These are phyloP conservation scores for Raffaelea albimanens DNA, from an alignment of 2,329 filamentous ascomycete species.

Conservation along the genomic window DNA sequence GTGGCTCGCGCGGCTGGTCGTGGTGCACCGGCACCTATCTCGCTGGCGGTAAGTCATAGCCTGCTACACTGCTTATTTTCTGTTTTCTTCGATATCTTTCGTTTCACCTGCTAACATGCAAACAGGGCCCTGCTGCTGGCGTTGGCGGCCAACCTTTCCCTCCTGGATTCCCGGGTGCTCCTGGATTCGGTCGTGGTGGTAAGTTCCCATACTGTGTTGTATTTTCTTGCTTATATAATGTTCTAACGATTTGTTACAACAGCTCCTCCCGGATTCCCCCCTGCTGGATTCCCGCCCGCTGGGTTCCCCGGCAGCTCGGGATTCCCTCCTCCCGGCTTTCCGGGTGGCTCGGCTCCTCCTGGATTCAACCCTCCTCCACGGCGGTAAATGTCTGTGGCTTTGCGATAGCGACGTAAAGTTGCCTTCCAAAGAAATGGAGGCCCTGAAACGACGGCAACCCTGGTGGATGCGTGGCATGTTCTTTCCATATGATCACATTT, in stretches of 20 bases:
- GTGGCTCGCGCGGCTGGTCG: conserved; percentile 86
- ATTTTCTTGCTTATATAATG: too few relatives aligned
- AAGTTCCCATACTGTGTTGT: conserved; percentile 22
- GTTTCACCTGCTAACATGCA: background rate
- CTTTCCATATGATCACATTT: too few relatives aligned
- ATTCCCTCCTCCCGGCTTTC: conserved; percentile 25
- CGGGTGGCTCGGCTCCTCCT: conserved; percentile 47
- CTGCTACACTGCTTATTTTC: background rate
- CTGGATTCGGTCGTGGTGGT: conserved; percentile 45
- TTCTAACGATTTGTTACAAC: conserved; percentile 22
- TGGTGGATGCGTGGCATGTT: too few relatives aligned
- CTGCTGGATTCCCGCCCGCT: conserved; percentile 18
- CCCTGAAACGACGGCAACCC: too few relatives aligned
- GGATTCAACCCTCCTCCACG: conserved; percentile 69
- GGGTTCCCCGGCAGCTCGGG: conserved; percentile 28
- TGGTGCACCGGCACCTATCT: conserved; percentile 61
- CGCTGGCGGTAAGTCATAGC: conserved; percentile 57
- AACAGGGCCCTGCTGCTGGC: conserved; percentile 69
- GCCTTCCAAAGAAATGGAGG: conserved; percentile 8
- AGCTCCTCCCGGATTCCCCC: conserved; percentile 27
- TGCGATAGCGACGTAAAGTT: background rate
- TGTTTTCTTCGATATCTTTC: background rate
- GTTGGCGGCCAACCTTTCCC: conserved; percentile 63
- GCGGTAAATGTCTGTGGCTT: conserved; percentile 28
- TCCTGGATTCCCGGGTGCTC: conserved; percentile 41